phyloP scores from a whole-genome alignment of 352 stramenopile genomes.

The Pythium rishiriense region DNA sequence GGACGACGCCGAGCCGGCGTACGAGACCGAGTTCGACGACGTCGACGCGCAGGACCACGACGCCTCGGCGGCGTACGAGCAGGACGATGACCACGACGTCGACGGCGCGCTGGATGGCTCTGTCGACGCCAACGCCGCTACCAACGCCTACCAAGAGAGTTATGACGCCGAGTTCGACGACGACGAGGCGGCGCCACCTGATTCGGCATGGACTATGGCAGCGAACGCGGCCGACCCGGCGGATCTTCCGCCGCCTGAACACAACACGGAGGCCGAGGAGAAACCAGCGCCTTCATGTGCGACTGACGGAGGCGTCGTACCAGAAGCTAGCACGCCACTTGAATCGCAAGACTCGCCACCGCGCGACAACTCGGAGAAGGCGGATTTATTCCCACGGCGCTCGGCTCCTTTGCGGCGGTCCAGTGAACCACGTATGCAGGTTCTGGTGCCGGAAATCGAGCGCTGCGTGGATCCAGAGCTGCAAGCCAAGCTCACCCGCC shows the following conservation, averaged over 20 bases:
- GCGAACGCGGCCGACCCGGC: too few relatives aligned
- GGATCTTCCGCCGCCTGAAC: too few relatives aligned
- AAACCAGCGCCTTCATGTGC: too few relatives aligned
- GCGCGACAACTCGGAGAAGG: too few relatives aligned
- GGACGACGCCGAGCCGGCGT: conserved; percentile 29
- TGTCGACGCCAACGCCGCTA: not conserved
- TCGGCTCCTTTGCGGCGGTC: not conserved
- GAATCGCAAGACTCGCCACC: too few relatives aligned
- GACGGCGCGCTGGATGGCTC: not conserved
- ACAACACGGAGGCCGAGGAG: too few relatives aligned
- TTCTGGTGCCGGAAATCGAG: conserved; percentile 14
- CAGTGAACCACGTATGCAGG: conserved; percentile 14
- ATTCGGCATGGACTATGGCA: too few relatives aligned
- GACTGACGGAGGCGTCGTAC: too few relatives aligned
- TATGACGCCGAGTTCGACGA: conserved; percentile 23
- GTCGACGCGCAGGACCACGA: conserved; percentile 5
- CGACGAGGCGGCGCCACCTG: too few relatives aligned
- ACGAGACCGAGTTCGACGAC: conserved; percentile 30
- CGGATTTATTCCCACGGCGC: not conserved
- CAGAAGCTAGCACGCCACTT: too few relatives aligned
- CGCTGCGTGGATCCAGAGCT: conserved; percentile 18
- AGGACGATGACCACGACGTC: not conserved
- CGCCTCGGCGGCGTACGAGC: not conserved
- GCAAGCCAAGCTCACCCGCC: conserved; percentile 10
- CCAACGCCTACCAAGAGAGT: conserved; percentile 11